These are phyloP conservation scores for Macadamia integrifolia DNA, from an alignment of 164 flowering plant species.

Conservation along the genomic window DNA sequence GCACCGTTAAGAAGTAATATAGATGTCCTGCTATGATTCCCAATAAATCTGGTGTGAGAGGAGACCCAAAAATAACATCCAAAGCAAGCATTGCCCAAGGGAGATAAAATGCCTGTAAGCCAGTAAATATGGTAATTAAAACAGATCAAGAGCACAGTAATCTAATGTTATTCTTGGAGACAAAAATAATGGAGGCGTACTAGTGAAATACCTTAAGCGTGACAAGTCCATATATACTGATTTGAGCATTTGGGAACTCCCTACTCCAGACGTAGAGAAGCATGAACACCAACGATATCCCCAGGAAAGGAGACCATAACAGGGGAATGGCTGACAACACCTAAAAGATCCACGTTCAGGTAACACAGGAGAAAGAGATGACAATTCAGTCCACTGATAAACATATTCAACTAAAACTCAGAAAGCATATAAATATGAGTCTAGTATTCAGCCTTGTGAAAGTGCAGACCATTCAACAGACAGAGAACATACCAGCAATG, in stretches of 20 bases:
- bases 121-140: not conserved
- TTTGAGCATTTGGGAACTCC: slow-evolving; percentile 74
- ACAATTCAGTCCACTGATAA: not conserved
- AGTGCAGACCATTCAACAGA: not conserved
- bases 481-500: slow-evolving; percentile 55
- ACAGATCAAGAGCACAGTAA: not conserved
- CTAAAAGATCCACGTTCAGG: slow-evolving; percentile 9
- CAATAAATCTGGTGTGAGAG: slow-evolving; percentile 61
- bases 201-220: slow-evolving; percentile 38
- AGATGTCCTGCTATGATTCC: slow-evolving; percentile 96
- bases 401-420: not conserved
- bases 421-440: not conserved
- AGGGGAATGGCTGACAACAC: slow-evolving; percentile 41
- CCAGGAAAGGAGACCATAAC: slow-evolving; percentile 44
- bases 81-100: slow-evolving; percentile 98
- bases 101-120: slow-evolving; percentile 83
- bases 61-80: slow-evolving; percentile 92
- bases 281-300: slow-evolving; percentile 80
- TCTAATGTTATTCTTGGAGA: not conserved
- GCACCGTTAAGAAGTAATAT: slow-evolving; percentile 84
- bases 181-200: not conserved
- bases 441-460: not conserved
- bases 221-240: slow-evolving; percentile 73
- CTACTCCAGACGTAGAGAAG: slow-evolving; percentile 87
- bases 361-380: not conserved